phyloP scores from a whole-genome alignment of 352 stramenopile genomes.

The Pythium oligandrum region DNA sequence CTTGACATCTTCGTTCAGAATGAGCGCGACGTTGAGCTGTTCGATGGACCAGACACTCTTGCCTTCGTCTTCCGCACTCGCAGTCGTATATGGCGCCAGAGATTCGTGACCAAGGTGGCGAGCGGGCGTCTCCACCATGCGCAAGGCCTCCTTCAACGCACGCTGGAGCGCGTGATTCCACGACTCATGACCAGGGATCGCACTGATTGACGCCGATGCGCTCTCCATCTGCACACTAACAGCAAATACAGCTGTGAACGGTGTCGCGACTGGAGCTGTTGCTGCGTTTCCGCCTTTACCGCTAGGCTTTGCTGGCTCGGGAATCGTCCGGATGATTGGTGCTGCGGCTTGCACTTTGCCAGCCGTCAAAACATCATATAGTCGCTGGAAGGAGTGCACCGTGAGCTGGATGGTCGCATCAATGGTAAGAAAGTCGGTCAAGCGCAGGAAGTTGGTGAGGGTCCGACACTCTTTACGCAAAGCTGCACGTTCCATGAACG shows the following conservation, averaged over 20 bases:
- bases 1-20: conserved; percentile 78
- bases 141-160: conserved; percentile 80
- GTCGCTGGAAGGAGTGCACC: conserved; percentile 60
- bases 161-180: conserved; percentile 69
- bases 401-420: conserved; percentile 87
- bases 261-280: conserved; percentile 6
- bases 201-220: conserved; percentile 29
- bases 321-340: too few species aligned
- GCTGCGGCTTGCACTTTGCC: conserved; percentile 33
- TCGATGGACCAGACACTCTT: conserved; percentile 79
- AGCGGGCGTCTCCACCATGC: conserved; percentile 85
- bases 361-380: conserved; percentile 47
- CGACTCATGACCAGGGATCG: conserved; percentile 53
- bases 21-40: conserved; percentile 71
- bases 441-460: conserved; percentile 89
- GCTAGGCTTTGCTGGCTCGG: conserved; percentile 6
- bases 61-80: conserved; percentile 78
- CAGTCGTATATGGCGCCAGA: conserved; percentile 71
- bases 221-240: conserved; percentile 71
- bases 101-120: conserved; percentile 78
- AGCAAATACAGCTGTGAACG: conserved; percentile 53
- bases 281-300: conserved; percentile 12
- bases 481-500: conserved; percentile 93
- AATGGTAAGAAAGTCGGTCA: conserved; percentile 91
- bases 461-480: conserved; percentile 89